phyloP scores from a whole-genome alignment of 2,329 filamentous ascomycete species.

The Apiospora kogelbergensis region DNA sequence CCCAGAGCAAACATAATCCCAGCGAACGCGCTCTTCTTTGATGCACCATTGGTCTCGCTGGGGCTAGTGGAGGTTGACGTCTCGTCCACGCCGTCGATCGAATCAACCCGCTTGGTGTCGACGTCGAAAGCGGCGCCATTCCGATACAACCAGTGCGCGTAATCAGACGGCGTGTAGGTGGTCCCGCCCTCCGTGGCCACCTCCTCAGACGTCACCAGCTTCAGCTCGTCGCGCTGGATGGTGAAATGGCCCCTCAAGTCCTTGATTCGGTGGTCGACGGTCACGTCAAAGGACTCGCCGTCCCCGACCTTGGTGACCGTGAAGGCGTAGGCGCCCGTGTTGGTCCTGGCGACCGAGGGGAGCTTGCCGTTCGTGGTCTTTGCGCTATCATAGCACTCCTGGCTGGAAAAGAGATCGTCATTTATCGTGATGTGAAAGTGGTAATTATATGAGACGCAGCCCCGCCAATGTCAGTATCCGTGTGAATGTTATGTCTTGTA shows the following conservation, averaged over 20 bases:
- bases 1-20: neutral
- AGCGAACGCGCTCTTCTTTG: neutral
- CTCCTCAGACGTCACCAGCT: no score
- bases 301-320: neutral
- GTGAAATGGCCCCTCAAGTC: no score
- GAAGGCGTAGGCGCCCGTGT: neutral
- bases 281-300: neutral
- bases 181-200: no score
- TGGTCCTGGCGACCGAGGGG: no score
- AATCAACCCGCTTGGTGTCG: no score
- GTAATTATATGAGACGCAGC: neutral
- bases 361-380: neutral
- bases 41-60: neutral
- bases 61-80: neutral
- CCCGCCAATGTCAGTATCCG: neutral
- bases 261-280: no score
- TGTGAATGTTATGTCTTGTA: neutral
- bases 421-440: neutral
- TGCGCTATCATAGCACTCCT: neutral
- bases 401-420: neutral
- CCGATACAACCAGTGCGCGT: no score
- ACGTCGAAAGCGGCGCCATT: no score
- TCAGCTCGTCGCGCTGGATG: no score
- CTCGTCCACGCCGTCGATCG: no score
- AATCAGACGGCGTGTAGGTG: no score